These are phyloP conservation scores for Populus euphratica DNA, from an alignment of 345 rosid genomes.

Conservation along the genomic window DNA sequence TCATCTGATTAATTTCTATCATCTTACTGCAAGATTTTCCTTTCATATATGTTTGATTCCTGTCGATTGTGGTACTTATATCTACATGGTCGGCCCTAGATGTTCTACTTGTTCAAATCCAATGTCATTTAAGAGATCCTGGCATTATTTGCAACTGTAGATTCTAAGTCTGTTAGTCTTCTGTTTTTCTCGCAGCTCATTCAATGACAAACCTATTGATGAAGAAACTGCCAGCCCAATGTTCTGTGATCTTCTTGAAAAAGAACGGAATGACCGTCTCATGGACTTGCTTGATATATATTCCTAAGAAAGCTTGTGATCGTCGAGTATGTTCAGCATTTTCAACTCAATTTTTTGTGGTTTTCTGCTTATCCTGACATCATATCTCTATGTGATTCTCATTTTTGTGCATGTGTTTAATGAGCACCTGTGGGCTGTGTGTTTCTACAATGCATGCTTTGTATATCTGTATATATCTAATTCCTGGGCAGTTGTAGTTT, in stretches of 20 bases:
- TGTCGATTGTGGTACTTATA: background rate
- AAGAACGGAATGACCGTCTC: slow-evolving; percentile 27
- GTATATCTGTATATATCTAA: background rate
- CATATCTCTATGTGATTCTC: background rate
- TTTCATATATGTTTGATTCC: background rate
- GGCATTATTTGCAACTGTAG: background rate
- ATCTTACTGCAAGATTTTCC: background rate
- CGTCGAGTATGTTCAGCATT: slow-evolving; percentile 14
- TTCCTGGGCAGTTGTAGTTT: background rate
- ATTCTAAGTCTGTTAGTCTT: background rate
- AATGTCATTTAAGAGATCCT: too few relatives aligned
- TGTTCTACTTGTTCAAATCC: background rate
- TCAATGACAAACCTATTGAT: slow-evolving; percentile 83
- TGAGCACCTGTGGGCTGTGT: background rate
- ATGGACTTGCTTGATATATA: slow-evolving; percentile 24
- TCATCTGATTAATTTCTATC: background rate
- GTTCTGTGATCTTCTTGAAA: slow-evolving; percentile 21
- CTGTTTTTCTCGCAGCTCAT: slow-evolving; percentile 60
- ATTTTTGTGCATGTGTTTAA: background rate
- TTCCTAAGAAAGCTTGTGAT: slow-evolving; percentile 28
- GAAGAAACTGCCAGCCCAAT: slow-evolving; percentile 62
- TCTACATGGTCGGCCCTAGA: background rate
- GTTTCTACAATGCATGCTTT: too few relatives aligned
- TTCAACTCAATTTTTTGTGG: background rate
- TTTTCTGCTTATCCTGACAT: background rate